phyloP scores from a whole-genome alignment of 129 eudicot genomes.

The Tagetes erecta region DNA sequence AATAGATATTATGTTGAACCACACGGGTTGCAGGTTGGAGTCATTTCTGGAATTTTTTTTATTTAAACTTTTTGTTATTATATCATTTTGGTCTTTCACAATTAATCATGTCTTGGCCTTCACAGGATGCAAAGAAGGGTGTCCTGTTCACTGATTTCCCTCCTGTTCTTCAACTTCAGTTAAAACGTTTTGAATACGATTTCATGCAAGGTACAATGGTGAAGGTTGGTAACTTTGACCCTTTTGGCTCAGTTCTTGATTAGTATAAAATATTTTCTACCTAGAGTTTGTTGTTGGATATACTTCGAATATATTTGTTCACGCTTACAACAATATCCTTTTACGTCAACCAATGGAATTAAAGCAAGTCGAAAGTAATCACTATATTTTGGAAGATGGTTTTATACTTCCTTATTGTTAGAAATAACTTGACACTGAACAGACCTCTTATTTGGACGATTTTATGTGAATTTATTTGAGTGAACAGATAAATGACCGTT shows the following conservation, averaged over 20 bases:
- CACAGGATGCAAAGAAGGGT: conserved; percentile 94
- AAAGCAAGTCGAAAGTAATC: too few relatives aligned
- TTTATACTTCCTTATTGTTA: neutral
- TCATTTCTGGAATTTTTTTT: neutral
- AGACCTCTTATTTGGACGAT: neutral
- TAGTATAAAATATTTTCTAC: neutral
- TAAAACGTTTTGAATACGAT: conserved; percentile 90
- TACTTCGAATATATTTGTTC: neutral
- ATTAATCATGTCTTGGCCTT: conserved; percentile 1
- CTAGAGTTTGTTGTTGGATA: neutral
- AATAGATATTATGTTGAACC: conserved; percentile 86
- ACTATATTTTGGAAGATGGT: neutral
- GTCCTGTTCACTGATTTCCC: conserved; percentile 85
- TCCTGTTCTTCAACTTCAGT: conserved; percentile 92
- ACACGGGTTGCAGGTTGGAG: conserved; percentile 80
- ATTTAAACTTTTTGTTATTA: neutral
- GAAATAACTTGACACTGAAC: neutral
- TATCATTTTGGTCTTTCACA: neutral
- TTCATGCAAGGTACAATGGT: conserved; percentile 80
- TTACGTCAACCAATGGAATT: neutral
- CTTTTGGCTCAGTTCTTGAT: neutral
- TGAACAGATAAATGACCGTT: conserved; percentile 76
- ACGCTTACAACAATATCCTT: neutral
- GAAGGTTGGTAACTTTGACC: conserved; percentile 49
- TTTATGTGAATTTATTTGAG: neutral